Conservation (phyloP, 345 rosid species). For the Moringa oleifera region DNA sequence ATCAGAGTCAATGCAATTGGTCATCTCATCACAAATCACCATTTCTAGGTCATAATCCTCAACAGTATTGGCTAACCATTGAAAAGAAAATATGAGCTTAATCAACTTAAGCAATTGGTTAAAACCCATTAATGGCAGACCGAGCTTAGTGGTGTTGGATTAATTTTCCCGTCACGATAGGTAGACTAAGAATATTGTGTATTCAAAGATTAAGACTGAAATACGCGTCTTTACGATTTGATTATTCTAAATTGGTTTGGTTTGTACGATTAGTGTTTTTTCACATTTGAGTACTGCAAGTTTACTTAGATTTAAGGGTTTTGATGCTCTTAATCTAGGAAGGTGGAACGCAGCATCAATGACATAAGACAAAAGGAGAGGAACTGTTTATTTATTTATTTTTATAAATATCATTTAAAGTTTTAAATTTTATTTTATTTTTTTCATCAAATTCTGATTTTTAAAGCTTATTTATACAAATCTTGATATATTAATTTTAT, state of each 20-base stretch:
- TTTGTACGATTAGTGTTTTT: too few relatives aligned
- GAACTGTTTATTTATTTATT: too few relatives aligned
- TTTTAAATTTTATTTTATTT: too few relatives aligned
- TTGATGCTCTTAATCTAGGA: constrained; percentile 5
- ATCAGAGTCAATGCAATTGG: constrained; percentile 22
- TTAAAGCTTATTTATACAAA: too few relatives aligned
- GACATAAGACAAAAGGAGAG: constrained; percentile 22
- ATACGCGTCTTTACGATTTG: too few relatives aligned
- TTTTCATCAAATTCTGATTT: too few relatives aligned
- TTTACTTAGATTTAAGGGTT: too few relatives aligned
- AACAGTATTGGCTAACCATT: neutral
- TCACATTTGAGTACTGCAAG: too few relatives aligned
- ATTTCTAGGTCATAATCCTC: neutral
- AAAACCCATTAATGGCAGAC: constrained; percentile 35
- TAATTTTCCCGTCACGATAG: constrained; percentile 19
- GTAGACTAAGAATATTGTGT: constrained; percentile 7
- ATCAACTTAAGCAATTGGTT: neutral
- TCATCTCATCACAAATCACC: constrained; percentile 10
- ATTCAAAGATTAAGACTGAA: too few relatives aligned
- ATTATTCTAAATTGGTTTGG: too few relatives aligned
- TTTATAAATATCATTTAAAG: too few relatives aligned
- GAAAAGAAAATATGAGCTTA: neutral
- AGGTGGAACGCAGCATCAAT: constrained; percentile 16
- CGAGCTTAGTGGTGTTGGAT: constrained; percentile 33
- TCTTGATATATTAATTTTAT: too few relatives aligned